Evolutionary conservation across 768 basidiomycete species (phyloP), one percentile per base, ranked within the genome.

Genomic region (Fistulinella prunicolor): DNA sequence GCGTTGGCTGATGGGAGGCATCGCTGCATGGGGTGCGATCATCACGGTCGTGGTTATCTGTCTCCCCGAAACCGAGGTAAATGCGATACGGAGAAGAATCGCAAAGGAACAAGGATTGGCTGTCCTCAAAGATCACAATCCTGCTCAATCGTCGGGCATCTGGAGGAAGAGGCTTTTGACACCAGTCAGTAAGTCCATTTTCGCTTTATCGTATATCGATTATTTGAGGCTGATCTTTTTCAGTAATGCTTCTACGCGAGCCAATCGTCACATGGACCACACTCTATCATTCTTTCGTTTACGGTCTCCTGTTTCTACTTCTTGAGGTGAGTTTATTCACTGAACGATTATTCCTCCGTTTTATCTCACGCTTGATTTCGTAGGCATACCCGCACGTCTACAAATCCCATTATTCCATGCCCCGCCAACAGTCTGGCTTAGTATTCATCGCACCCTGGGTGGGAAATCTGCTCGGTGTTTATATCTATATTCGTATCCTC

Each of bases 251-350:
- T 30, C 35, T 30, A n/a, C 47, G 49, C 8, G 63, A 64, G 30
- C 63, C 62, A 6, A 64, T 64, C 34, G 54, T 64, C 12, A 48
- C 47, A 1, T 64, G 62, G 62, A 64, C 62, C 14, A 56, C 62
- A 5, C 37, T 64, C 4, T 64, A 61, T 42, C 63, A 64, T 17
- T 55, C 63, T 7, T 64, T 64, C 24, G 49, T 64, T 20, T 60
- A 54, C 36, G 63, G 63, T 1, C 63, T 64, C 22, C 51, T 64
- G 29, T 64, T 64, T 24, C 48, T 64, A 7, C 63, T 64, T 41
- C 63, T 64, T 9, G 63, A 64, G 51, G 63, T 58, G 13, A 14
- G 28, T 16, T 35, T 13, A 6, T 34, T 32, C 30, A 9, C 1
- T 22, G 24, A 20, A 1, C 2, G 22, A 19, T 9, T 24, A 12